Base-by-base conservation (phyloP, 2,329 filamentous ascomycete species). In the Fusarium xyrophilum region DNA sequence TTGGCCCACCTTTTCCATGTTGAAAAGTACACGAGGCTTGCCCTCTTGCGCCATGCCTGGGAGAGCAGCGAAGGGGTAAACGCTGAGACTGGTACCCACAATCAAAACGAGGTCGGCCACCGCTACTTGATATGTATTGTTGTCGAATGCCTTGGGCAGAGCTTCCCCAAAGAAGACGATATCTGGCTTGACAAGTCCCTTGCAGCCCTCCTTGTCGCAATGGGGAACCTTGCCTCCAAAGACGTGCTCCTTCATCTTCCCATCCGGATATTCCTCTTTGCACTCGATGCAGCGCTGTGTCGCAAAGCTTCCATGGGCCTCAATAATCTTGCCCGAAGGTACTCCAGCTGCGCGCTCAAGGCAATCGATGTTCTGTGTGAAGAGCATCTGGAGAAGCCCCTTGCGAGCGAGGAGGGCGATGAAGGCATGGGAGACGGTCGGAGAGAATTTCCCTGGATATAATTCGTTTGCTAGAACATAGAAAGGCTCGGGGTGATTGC, bases 321-420 rank as follows among this genome's bases (percentile, higher is more conserved):
- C 95, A 33, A 99, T 85, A 51, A 99, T 94, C 78, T 87, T 89
- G 4, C 95, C 89, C 0, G 82, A 85, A 0, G 93, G 92, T 2
- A 99, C 89, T 28, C 96, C 96, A 15, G 95, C 96, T 70, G 88
- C 85, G 25, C 94, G 88, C 80, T 99, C 96, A 15, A 99, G 85
- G 74, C 93, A 97, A 81, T 99, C 96, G 71, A 99, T 98, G 76
- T 99, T 99, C 76, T 99, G 96, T 1, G 96, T 97, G 79, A 98
- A 99, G 55, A 96, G 87, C 83, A 93, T 96, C 69, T 91, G 82
- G 27, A 99, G 82, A 40, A 95, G 82, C 7, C 88, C 88, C 80
- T 96, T 97, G 63, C 89, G 83, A 60, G 94, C 86, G 19, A 98
- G 88, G 27, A 99, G 83, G 17, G 88, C 85, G 73, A 99, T 89